Evolutionary conservation across 768 basidiomycete species (phyloP), one percentile per base, ranked within the genome.

Genomic region (Xerocomus brunneocitrinus): DNA sequence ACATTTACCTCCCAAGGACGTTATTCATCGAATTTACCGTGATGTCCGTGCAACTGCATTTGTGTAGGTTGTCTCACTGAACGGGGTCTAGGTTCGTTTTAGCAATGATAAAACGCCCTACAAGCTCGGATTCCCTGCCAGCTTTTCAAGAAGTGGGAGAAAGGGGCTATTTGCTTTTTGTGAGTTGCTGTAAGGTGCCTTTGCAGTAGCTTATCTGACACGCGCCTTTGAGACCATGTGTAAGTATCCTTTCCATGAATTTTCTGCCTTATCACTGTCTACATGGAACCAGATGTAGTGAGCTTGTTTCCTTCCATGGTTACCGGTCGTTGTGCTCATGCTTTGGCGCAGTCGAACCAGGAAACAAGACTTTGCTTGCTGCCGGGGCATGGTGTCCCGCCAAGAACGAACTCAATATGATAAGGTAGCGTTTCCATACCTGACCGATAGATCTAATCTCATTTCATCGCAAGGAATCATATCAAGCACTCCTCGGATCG

Each of bases 81-180:
- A 14, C 22, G 3, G 28, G 8, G 7, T 34, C 42, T 31, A 92
- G 89, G 68, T 95, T 24, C 82, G 94, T 13, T 97, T 95, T 71
- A 91, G 89, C 64, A 91, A 91, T 52, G 89, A 94, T 66, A 95
- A 94, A 73, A 99, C 95, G 5, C 95, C 95, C 0, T 99, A 99
- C 74, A 98, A 98, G 72, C 80, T 69, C 6, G 77, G 77, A 9
- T 78, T 98, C 31, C 87, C 87, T 0, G 89, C 91, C 0, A 87
- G 85, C 50, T 90, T 95, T 60, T 94, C 92, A 4, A 76, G 97
- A 44, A 88, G 88, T 28, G 95, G 95, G 3, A 74, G 89, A 39
- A 98, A 98, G 63, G 92, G 95, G 0, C 81, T 86, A 12, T 98
- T 91, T 67, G 94, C 94, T 22, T 77, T 76, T 16, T 95, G 93